phyloP scores from a whole-genome alignment of 257 asterid species.

The Lavandula angustifolia region DNA sequence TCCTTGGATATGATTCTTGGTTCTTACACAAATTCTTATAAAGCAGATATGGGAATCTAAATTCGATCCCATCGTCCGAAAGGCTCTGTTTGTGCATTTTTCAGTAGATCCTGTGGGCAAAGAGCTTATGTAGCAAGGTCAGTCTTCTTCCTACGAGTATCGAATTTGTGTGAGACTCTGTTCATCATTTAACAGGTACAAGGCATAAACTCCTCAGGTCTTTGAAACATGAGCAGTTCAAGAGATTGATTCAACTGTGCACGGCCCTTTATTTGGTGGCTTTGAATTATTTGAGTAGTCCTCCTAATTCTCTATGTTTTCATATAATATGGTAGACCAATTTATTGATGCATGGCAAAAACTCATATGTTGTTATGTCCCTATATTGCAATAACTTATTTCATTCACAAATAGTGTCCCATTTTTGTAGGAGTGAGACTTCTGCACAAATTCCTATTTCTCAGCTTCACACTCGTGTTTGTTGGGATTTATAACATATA shows the following conservation, averaged over 20 bases:
- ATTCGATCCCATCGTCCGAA: conserved; percentile 50
- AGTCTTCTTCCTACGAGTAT: conserved; percentile 4
- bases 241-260: conserved; percentile 23
- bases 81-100: conserved; percentile 48
- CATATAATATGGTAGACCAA: background rate
- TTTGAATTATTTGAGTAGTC: conserved; percentile 22
- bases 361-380: too few relatives aligned
- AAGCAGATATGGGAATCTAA: conserved; percentile 63
- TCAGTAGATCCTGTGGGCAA: conserved; percentile 70
- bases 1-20: conserved; percentile 16
- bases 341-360: too few relatives aligned
- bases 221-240: background rate
- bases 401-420: too few relatives aligned
- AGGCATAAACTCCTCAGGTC: conserved; percentile 3
- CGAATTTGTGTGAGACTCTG: background rate
- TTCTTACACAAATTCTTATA: conserved; percentile 24
- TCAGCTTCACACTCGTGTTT: too few relatives aligned
- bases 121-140: conserved; percentile 69
- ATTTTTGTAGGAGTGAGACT: too few relatives aligned
- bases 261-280: conserved; percentile 12
- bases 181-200: conserved; percentile 4
- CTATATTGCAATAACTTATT: too few relatives aligned
- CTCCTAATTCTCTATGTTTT: background rate
- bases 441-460: too few relatives aligned
- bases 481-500: too few relatives aligned